Percentiles rank a stretch among this genome's conserved stretches.
Evolutionary conservation across 208 protist genomes (phyloP).

Genomic region (Leishmania major): DNA sequence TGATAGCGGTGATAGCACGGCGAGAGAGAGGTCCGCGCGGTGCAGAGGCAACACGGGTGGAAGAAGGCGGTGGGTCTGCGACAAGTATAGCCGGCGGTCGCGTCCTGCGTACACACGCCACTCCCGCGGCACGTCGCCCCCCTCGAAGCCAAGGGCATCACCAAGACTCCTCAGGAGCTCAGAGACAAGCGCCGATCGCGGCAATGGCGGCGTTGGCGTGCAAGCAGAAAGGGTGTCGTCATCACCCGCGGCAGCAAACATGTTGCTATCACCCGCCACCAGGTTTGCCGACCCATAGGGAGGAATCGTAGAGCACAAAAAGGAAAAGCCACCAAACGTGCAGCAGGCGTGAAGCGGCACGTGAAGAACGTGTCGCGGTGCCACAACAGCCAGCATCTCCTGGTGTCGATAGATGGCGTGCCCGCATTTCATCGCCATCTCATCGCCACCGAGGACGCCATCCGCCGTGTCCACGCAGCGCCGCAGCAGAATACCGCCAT

Average conservation of each 20-base stretch:
- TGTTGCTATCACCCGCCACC: slow-evolving; percentile 11
- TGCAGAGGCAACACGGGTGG: slow-evolving; percentile 39
- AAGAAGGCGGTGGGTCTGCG: slow-evolving; percentile 50
- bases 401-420: slow-evolving; percentile 23
- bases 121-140: slow-evolving; percentile 34
- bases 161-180: slow-evolving; percentile 39
- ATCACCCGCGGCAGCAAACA: background rate
- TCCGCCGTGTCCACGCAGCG: slow-evolving; percentile 56
- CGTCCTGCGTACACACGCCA: slow-evolving; percentile 29
- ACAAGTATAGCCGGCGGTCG: slow-evolving; percentile 76
- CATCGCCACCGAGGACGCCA: slow-evolving; percentile 51
- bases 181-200: slow-evolving; percentile 24
- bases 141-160: slow-evolving; percentile 37
- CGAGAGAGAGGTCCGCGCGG: background rate
- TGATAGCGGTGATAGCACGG: background rate
- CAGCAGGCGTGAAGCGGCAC: slow-evolving; percentile 54
- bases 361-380: slow-evolving; percentile 52
- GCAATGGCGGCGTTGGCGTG: background rate
- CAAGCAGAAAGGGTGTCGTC: background rate
- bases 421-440: slow-evolving; percentile 36
- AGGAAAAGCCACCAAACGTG: slow-evolving; percentile 58
- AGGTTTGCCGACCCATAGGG: slow-evolving; percentile 29
- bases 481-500: slow-evolving; percentile 48
- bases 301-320: slow-evolving; percentile 65
- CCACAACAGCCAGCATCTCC: slow-evolving; percentile 47